A percentile compares a stretch with the other conserved stretches of the same genome.
Evolutionary conservation across 352 stramenopile genomes (phyloP).

Genomic region (Globisporangium yorkense): DNA sequence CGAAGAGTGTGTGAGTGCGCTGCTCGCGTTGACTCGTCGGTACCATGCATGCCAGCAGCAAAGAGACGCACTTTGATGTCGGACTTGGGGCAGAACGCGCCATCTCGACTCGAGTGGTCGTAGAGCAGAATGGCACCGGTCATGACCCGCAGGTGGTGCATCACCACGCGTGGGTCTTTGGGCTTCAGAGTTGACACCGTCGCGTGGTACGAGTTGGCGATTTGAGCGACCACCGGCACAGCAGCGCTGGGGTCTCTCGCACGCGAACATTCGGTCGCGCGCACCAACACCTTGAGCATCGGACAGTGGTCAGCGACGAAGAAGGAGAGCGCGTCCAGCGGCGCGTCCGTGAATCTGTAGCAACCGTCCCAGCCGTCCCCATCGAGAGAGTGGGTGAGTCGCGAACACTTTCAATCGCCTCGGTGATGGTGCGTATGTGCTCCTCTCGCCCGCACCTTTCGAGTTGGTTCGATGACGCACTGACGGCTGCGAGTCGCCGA

Average conservation of each 20-base stretch:
- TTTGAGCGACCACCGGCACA: slow-evolving; percentile 27
- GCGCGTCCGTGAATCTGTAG: slow-evolving; percentile 28
- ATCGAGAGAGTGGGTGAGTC: background rate
- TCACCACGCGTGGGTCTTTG: slow-evolving; percentile 32
- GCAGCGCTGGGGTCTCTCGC: slow-evolving; percentile 24
- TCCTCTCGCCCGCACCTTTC: slow-evolving; percentile 23
- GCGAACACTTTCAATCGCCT: too few relatives aligned
- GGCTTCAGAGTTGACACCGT: slow-evolving; percentile 22
- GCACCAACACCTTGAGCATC: slow-evolving; percentile 50
- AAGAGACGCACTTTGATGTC: slow-evolving; percentile 37
- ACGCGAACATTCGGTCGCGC: slow-evolving; percentile 31
- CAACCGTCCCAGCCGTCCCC: background rate
- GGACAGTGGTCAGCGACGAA: slow-evolving; percentile 55
- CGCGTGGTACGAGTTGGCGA: slow-evolving; percentile 43
- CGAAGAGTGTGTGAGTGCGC: background rate
- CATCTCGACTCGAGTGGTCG: slow-evolving; percentile 40
- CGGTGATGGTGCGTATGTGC: background rate
- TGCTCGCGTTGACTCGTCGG: background rate
- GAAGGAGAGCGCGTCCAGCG: slow-evolving; percentile 50
- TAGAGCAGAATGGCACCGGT: slow-evolving; percentile 52
- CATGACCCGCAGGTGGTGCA: slow-evolving; percentile 49
- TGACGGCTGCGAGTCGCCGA: slow-evolving; percentile 36
- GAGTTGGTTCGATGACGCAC: slow-evolving; percentile 32
- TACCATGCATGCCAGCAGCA: background rate
- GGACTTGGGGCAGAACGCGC: slow-evolving; percentile 46